Percentiles rank a stretch among this genome's conserved stretches.
Conservation (phyloP, 2,329 filamentous ascomycete species). For the Chaetothyriales sp. region DNA sequence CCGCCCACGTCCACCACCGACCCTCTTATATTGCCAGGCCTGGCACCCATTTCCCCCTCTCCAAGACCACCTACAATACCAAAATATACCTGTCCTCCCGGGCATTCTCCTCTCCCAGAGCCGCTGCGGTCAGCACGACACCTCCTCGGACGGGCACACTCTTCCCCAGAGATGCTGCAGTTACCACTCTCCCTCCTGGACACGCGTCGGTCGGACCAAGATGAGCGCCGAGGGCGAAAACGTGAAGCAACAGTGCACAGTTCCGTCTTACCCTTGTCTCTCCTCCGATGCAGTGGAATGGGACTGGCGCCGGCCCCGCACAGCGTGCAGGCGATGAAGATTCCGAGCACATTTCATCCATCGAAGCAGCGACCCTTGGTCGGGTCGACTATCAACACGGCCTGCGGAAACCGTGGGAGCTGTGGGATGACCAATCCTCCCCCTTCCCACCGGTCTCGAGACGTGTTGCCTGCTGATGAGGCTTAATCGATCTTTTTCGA, state of each 20-base stretch:
- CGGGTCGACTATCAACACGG: slow-evolving; percentile 1
- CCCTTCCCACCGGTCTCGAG: slow-evolving; percentile 6
- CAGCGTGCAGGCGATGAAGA: slow-evolving; percentile 10
- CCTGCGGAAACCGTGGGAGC: slow-evolving; percentile 7
- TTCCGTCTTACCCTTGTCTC: slow-evolving; percentile 4
- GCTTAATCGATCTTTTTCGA: background rate
- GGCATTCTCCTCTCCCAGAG: background rate
- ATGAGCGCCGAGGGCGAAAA: background rate
- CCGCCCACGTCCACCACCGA: background rate
- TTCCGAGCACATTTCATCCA: slow-evolving; percentile 4
- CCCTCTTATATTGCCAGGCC: background rate
- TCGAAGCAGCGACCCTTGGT: slow-evolving; percentile 5
- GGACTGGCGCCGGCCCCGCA: slow-evolving; percentile 1
- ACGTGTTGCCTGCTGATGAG: background rate
- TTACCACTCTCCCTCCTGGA: background rate
- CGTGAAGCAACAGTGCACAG: background rate
- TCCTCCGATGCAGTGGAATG: slow-evolving; percentile 2
- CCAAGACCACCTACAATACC: background rate
- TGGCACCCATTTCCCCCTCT: background rate
- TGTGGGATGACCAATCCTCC: slow-evolving; percentile 7
- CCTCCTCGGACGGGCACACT: no score
- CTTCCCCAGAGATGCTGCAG: no score
- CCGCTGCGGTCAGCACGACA: no score
- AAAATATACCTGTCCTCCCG: no score
- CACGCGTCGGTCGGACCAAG: background rate